Base-by-base conservation (phyloP, 1,139 yeast genomes). In the Kodamaea sp. region DNA sequence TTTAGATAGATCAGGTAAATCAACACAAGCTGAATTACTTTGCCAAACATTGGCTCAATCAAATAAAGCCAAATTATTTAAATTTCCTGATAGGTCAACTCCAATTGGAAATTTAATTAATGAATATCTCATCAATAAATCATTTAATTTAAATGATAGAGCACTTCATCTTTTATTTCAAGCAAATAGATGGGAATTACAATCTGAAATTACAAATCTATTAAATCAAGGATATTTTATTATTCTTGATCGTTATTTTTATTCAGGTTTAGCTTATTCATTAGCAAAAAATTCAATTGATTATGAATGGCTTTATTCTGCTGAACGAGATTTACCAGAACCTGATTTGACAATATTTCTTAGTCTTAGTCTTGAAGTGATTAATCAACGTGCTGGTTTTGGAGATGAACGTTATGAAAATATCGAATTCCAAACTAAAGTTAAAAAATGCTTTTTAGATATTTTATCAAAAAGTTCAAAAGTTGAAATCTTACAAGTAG, bases 171-270 rank as follows among this genome's bases (percentile, higher is more conserved):
- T 94, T 31, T 66, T 94, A 29, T 94, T 94, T 60, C 81, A 90
- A 52, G 97, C 98, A 2, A 94, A 94, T 55, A 64, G 99, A 47
- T 94, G 98, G 98, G 98, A 92, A 61, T 57, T 79, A 27, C 74
- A 73, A 5, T 60, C 68, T 1, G 58, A 61, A n/a, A 78, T 94
- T 5, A 53, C 62, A 7, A 43, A 57, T 1, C 57, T 65, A 11
- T 60, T 90, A 29, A 54, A 65, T 1, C 47, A 56, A 0, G 97
- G 96, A 0, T 56, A 58, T 6, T 70, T 72, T 38, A 75, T 92
- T 2, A 71, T 94, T 0, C 60, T 89, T 43, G 99, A 94, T 57
- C 67, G 99, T 46, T 94, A 92, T 56, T 84, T 86, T 6, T 92
- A 86, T 57, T 88, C 97, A 0, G 98, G 99, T 0, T 78, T 89